These are phyloP conservation scores for Fraxinus platypoda DNA, from an alignment of 305 asterid species.

Conservation along the genomic window DNA sequence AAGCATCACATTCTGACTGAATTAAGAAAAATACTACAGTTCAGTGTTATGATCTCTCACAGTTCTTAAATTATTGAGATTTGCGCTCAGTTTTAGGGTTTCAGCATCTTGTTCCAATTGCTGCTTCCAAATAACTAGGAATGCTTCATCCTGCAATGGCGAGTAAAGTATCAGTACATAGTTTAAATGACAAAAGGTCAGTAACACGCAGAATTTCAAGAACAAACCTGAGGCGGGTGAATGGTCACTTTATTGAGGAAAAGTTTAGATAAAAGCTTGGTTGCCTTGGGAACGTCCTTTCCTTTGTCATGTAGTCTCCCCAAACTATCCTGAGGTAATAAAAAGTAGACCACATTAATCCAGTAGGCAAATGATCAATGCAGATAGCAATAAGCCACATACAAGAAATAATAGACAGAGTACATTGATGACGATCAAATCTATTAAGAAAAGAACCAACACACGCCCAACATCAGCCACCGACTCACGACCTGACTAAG, in stretches of 20 bases:
- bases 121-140: constrained; percentile 66
- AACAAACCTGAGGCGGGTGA: constrained; percentile 73
- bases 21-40: background rate
- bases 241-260: constrained; percentile 74
- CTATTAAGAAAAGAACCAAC: background rate
- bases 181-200: constrained; percentile 22
- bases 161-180: constrained; percentile 23
- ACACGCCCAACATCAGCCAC: constrained; percentile 3
- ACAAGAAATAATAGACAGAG: background rate
- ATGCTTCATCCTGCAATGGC: constrained; percentile 59
- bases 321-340: constrained; percentile 59
- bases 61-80: constrained; percentile 60
- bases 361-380: constrained; percentile 8
- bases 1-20: background rate
- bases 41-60: constrained; percentile 37
- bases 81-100: constrained; percentile 62
- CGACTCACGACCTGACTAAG: background rate
- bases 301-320: constrained; percentile 74
- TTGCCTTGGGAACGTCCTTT: constrained; percentile 68
- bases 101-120: constrained; percentile 73
- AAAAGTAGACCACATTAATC: constrained; percentile 29
- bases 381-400: constrained; percentile 15
- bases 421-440: background rate
- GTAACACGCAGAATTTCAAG: constrained; percentile 9
- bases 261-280: constrained; percentile 67